Evolutionary conservation across 176 grass and related monocot genomes (phyloP).

Genomic region (Lolium rigidum): DNA sequence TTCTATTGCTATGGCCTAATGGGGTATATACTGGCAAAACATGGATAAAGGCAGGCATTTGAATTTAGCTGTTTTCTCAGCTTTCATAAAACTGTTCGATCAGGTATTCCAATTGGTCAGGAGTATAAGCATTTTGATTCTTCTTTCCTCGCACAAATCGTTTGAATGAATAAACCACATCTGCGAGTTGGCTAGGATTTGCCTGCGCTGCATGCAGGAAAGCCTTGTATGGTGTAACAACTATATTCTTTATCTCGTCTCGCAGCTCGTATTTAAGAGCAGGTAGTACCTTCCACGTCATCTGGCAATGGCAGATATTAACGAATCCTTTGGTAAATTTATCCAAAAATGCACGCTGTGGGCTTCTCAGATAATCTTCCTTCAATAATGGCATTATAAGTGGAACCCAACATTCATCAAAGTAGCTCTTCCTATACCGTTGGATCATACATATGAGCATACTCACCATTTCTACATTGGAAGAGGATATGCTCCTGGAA

Average conservation of each 20-base stretch:
- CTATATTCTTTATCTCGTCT: neutral
- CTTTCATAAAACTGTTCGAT: neutral
- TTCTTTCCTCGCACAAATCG: neutral
- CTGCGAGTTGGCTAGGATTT: neutral
- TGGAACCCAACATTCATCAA: too few relatives aligned
- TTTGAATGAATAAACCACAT: neutral
- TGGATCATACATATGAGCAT: too few relatives aligned
- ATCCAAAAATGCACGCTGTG: too few relatives aligned
- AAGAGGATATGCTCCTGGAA: too few relatives aligned
- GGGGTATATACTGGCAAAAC: neutral
- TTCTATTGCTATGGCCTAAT: neutral
- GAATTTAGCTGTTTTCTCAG: neutral
- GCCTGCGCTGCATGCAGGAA: neutral
- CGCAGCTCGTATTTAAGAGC: neutral
- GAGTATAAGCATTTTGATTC: neutral
- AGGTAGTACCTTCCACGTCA: neutral
- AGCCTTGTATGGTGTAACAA: slow-evolving; percentile 5
- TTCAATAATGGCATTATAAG: too few relatives aligned
- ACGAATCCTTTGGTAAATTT: too few relatives aligned
- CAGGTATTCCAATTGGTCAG: neutral
- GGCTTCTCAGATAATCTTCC: too few relatives aligned
- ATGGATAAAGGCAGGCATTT: neutral
- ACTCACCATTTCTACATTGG: too few relatives aligned
- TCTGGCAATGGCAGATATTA: too few relatives aligned
- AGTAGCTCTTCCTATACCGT: too few relatives aligned